These are phyloP conservation scores for Pseudogymnoascus sp. DNA, from an alignment of 2,329 filamentous ascomycete species.

Conservation along the genomic window DNA sequence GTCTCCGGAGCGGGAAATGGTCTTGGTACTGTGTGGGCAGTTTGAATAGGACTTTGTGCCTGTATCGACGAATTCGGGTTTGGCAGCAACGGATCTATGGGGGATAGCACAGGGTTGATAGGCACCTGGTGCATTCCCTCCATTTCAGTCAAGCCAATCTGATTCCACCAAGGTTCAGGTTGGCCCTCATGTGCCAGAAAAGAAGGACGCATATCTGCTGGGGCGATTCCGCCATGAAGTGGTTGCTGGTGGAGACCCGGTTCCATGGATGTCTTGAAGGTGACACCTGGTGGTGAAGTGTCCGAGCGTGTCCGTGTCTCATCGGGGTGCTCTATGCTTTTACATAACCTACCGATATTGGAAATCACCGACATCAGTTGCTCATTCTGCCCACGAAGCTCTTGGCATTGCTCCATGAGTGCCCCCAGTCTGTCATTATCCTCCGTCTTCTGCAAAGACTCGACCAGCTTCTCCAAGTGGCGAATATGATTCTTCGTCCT, in stretches of 20 bases:
- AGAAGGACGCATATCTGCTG: neutral
- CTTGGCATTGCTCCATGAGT: slow-evolving; percentile 3
- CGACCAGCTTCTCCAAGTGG: neutral
- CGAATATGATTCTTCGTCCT: slow-evolving; percentile 5
- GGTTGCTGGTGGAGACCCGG: neutral
- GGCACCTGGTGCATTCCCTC: neutral
- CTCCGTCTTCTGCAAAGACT: neutral
- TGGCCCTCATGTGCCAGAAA: neutral
- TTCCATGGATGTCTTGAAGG: neutral
- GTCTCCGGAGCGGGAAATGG: neutral
- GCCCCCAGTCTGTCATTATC: neutral
- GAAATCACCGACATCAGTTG: neutral
- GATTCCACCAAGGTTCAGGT: neutral
- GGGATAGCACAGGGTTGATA: neutral
- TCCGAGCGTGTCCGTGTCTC: neutral
- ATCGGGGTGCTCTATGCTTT: neutral
- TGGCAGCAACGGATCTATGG: neutral
- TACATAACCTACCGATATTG: neutral
- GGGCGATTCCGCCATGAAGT: neutral
- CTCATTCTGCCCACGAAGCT: neutral
- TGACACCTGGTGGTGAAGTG: neutral
- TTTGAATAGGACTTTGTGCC: neutral
- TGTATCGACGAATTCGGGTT: neutral
- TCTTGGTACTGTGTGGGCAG: neutral
- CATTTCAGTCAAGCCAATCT: neutral